Evolutionary conservation across 2,329 filamentous ascomycete species (phyloP).

Genomic region (Hymenoscyphus occultus): DNA sequence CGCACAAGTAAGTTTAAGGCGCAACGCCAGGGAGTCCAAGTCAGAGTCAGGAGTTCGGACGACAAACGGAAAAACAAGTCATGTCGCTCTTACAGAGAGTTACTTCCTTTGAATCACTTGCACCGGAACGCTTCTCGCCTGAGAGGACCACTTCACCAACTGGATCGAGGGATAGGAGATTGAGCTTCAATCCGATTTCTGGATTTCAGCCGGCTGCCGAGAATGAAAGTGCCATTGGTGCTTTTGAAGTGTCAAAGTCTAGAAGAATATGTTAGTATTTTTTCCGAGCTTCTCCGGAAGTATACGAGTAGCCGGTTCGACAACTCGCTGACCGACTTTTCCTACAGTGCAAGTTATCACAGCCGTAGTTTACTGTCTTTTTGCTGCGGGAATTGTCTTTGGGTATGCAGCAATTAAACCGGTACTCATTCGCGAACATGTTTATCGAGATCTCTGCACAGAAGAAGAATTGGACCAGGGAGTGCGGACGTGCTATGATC

Average conservation of each 20-base stretch:
- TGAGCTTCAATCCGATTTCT: constrained; percentile 30
- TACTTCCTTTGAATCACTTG: constrained; percentile 29
- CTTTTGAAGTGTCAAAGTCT: constrained; percentile 39
- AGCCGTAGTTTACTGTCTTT: constrained; percentile 69
- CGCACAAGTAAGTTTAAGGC: background rate
- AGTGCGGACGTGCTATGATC: constrained; percentile 53
- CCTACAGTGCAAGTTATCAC: constrained; percentile 62
- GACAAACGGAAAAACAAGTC: background rate
- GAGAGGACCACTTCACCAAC: constrained; percentile 26
- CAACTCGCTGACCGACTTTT: constrained; percentile 12
- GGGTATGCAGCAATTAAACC: constrained; percentile 85
- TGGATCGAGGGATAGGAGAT: constrained; percentile 25
- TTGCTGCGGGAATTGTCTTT: constrained; percentile 78
- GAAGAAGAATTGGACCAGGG: constrained; percentile 47
- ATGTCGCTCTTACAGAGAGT: constrained; percentile 32
- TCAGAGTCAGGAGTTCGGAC: background rate
- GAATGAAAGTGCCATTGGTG: constrained; percentile 32
- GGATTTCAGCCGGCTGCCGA: constrained; percentile 20
- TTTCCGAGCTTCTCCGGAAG: background rate
- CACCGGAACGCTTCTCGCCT: constrained; percentile 16
- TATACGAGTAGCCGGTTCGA: background rate
- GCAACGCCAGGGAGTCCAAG: background rate
- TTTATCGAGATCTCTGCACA: constrained; percentile 65
- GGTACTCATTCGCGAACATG: constrained; percentile 68
- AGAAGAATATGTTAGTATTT: constrained; percentile 36